These are phyloP conservation scores for Globisporangium paroecandrum DNA, from an alignment of 352 stramenopile genomes.

Conservation along the genomic window DNA sequence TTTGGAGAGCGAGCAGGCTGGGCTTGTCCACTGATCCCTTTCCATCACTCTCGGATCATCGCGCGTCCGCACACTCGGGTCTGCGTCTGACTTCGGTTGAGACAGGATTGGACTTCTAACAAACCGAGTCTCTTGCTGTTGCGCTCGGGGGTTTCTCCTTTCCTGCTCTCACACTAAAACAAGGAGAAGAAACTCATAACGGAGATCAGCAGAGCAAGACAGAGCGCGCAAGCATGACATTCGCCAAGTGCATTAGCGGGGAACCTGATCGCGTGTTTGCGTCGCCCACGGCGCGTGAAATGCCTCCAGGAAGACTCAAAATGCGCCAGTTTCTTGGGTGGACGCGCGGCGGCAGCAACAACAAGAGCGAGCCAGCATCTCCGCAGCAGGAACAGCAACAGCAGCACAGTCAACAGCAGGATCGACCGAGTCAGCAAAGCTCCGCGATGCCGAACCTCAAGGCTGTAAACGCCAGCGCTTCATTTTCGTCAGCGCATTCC, in stretches of 20 bases:
- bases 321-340: conserved; percentile 45
- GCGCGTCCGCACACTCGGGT: background rate
- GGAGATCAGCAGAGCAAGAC: background rate
- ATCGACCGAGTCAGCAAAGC: conserved; percentile 11
- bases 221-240: conserved; percentile 31
- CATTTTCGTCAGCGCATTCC: background rate
- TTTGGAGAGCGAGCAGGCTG: background rate
- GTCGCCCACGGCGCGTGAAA: conserved; percentile 29
- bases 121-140: background rate
- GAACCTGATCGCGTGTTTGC: conserved; percentile 49
- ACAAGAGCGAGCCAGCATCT: conserved; percentile 17
- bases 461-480: too few species aligned
- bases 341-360: conserved; percentile 28
- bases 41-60: conserved; percentile 5
- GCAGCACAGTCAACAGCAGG: conserved; percentile 3
- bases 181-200: conserved; percentile 3
- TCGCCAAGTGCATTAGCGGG: conserved; percentile 47
- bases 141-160: conserved; percentile 3
- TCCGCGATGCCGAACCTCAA: background rate
- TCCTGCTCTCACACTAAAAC: background rate
- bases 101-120: conserved; percentile 1
- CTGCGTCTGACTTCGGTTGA: background rate
- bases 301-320: conserved; percentile 31
- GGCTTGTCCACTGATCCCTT: background rate
- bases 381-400: conserved; percentile 22